phyloP scores from a whole-genome alignment of 73 alveolate species.

The Paramecium pentaurelia region DNA sequence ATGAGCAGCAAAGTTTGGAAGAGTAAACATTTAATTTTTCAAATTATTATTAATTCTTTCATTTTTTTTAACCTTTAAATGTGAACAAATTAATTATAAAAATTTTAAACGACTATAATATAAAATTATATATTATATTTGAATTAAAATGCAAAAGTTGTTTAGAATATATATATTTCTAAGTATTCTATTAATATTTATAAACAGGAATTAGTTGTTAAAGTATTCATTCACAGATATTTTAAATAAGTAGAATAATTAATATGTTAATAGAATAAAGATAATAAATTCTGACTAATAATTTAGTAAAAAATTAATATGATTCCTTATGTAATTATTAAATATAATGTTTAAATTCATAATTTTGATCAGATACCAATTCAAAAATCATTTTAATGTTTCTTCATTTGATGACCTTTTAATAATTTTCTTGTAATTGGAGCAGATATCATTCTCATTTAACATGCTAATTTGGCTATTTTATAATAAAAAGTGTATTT shows the following conservation, averaged over 20 bases:
- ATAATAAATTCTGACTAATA: too few relatives aligned
- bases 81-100: not conserved
- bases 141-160: too few relatives aligned
- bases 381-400: not conserved
- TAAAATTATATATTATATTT: too few relatives aligned
- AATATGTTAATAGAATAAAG: too few relatives aligned
- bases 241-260: too few relatives aligned
- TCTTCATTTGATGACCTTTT: not conserved
- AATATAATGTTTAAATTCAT: not conserved
- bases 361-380: not conserved
- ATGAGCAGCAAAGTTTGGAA: not conserved
- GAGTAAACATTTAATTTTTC: not conserved
- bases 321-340: not conserved
- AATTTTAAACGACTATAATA: not conserved
- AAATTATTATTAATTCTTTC: not conserved
- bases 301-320: not conserved
- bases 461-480: not conserved
- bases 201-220: too few relatives aligned
- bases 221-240: too few relatives aligned
- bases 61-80: not conserved
- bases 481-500: not conserved
- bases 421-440: not conserved
- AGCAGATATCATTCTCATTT: not conserved
- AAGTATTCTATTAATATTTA: too few relatives aligned
- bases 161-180: too few relatives aligned